These are phyloP conservation scores for Austroboletus festivus DNA, from an alignment of 768 basidiomycete species.

Conservation along the genomic window DNA sequence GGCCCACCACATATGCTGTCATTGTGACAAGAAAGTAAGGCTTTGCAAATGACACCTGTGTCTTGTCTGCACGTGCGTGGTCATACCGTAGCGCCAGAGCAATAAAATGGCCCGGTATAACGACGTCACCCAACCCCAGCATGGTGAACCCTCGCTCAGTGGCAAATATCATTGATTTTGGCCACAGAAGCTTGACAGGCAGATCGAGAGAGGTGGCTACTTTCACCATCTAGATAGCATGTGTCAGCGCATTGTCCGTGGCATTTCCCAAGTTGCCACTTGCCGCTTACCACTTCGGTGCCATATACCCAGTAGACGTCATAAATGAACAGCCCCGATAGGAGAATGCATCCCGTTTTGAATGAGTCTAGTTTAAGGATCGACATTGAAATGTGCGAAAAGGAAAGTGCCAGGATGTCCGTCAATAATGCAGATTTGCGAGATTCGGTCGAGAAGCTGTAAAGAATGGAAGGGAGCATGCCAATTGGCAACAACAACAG, in stretches of 20 bases:
- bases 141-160: slow-evolving; percentile 68
- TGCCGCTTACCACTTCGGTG: slow-evolving; percentile 66
- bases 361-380: slow-evolving; percentile 87
- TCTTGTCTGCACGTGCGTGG: slow-evolving; percentile 42
- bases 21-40: slow-evolving; percentile 76
- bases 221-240: slow-evolving; percentile 83
- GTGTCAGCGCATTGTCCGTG: too few relatives aligned
- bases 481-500: slow-evolving; percentile 56
- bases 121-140: slow-evolving; percentile 90
- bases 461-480: slow-evolving; percentile 61
- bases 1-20: slow-evolving; percentile 68
- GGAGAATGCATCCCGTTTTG: slow-evolving; percentile 76
- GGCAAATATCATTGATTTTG: slow-evolving; percentile 57
- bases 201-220: slow-evolving; percentile 89
- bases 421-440: slow-evolving; percentile 70
- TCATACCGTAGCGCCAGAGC: slow-evolving; percentile 88
- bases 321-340: slow-evolving; percentile 86
- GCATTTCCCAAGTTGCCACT: background rate
- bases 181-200: slow-evolving; percentile 91
- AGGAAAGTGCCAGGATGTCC: slow-evolving; percentile 73
- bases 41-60: slow-evolving; percentile 46
- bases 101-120: slow-evolving; percentile 66
- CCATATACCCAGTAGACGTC: slow-evolving; percentile 97
- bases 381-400: slow-evolving; percentile 75
- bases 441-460: slow-evolving; percentile 42